These are phyloP conservation scores for Lactifluus piperatus DNA, from an alignment of 768 basidiomycete species.

Conservation along the genomic window DNA sequence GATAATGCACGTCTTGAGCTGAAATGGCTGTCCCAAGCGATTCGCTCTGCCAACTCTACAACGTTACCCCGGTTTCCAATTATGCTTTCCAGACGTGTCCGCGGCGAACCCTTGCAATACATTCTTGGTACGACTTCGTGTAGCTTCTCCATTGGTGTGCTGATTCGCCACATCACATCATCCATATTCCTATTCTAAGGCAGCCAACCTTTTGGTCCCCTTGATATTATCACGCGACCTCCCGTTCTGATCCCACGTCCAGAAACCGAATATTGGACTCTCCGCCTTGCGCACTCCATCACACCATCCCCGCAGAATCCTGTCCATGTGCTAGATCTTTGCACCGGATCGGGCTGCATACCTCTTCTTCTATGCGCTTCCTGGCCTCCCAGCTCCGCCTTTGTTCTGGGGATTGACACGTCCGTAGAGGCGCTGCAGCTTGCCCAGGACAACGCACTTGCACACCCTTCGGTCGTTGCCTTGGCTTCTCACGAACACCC, in stretches of 20 bases:
- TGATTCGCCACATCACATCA: not conserved
- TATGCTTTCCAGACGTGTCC: conserved; percentile 50
- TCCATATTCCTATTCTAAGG: conserved; percentile 31
- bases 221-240: conserved; percentile 60
- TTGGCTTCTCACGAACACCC: not conserved
- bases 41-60: not conserved
- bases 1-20: conserved; percentile 35
- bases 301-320: conserved; percentile 28
- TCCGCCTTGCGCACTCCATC: conserved; percentile 46
- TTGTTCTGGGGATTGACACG: conserved; percentile 60
- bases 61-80: conserved; percentile 23
- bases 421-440: conserved; percentile 48
- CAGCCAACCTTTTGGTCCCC: conserved; percentile 82
- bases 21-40: conserved; percentile 39
- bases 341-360: conserved; percentile 90
- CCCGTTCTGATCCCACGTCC: conserved; percentile 92
- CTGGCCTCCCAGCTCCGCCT: conserved; percentile 45
- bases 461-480: conserved; percentile 18
- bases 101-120: conserved; percentile 83
- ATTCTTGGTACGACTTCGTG: conserved; percentile 57
- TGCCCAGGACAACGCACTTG: conserved; percentile 36
- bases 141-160: not conserved
- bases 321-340: conserved; percentile 66
- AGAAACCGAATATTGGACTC: conserved; percentile 84
- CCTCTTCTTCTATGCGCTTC: conserved; percentile 72